Conservation (phyloP, 2,329 filamentous ascomycete genomes). For the Penicillium sp. region DNA sequence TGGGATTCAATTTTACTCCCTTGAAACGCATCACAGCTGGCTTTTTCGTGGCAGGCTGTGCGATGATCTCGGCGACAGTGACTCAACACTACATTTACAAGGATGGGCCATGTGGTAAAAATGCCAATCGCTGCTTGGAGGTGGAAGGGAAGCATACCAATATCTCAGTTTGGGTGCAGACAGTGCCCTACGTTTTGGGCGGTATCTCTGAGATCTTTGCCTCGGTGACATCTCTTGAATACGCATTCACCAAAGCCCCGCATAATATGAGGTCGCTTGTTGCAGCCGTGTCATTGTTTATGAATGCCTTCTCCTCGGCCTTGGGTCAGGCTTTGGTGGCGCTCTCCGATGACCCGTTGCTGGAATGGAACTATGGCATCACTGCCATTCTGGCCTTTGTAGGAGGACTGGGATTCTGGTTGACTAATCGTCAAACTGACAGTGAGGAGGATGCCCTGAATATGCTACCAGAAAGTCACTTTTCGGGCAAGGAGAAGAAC, state of each 20-base stretch:
- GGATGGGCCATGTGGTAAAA: conserved; percentile 59
- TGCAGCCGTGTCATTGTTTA: conserved; percentile 67
- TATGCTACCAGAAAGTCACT: conserved; percentile 28
- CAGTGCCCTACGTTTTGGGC: conserved; percentile 53
- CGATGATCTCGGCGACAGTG: conserved; percentile 54
- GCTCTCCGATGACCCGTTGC: conserved; percentile 63
- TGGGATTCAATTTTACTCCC: conserved; percentile 53
- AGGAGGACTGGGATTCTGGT: conserved; percentile 68
- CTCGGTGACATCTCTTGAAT: conserved; percentile 67
- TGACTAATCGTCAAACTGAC: conserved; percentile 66
- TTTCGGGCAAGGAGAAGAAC: not conserved
- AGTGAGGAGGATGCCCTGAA: conserved; percentile 69
- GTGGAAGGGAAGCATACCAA: conserved; percentile 48
- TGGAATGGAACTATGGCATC: conserved; percentile 71
- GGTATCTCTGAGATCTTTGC: conserved; percentile 61
- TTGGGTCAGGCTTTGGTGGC: conserved; percentile 69
- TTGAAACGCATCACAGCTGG: conserved; percentile 56
- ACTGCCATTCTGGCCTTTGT: conserved; percentile 64
- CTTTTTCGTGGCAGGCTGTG: conserved; percentile 49
- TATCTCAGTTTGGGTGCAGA: conserved; percentile 65
- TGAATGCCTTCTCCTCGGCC: conserved; percentile 68
- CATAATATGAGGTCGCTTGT: conserved; percentile 81
- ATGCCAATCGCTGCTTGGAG: conserved; percentile 54
- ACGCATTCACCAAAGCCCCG: conserved; percentile 75
- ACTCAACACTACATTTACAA: conserved; percentile 60